Base-by-base conservation (phyloP, 2,329 filamentous ascomycete genomes). In the Cladophialophora bantiana region DNA sequence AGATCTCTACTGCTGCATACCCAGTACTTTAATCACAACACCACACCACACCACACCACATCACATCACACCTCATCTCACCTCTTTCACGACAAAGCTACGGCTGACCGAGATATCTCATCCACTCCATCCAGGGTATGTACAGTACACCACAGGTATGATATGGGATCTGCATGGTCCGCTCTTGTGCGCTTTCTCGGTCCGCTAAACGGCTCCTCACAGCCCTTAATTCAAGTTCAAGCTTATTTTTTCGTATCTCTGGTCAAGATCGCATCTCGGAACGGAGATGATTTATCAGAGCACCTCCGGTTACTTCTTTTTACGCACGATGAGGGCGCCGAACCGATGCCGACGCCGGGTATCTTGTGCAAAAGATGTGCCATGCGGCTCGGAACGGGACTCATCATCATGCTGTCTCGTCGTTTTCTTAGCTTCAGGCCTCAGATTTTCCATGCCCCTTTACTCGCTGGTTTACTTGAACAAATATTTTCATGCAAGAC, bases 281-380 rank as follows among this genome's bases (percentile, higher is more conserved):
- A 20, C 57, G 57, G 57, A 59, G 57, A 50, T 18, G 40, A 50
- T 50, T 26, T 26, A 18, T 26, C 20, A 20, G 45, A 50, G 7
- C 18, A 26, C 18, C 45, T 7, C 20, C 45, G 45, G 13, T 50
- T 7, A 12, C 45, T 18, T 50, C 45, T 26, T 13, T 50, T 20
- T 7, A 4, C 36, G 10, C 36, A 3, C 13, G 9, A 38, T 38
- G 13, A 38, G 36, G 36, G 13, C 36, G 3, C 9, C 9, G 36
- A 38, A 48, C n/a, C n/a, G 42, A 48, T 18, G 9, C 45, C 45
- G 45, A 26, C 12, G 18, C 45, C 7, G 18, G 45, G 45, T 12
- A 32, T 55, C 52, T 55, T 55, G 34, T 55, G 52, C 52, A 55
- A 55, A 35, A 34, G 35, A 48, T 50, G 45, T 20, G 13, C 52